Percentiles rank a stretch among this genome's conserved stretches.
phyloP scores from a whole-genome alignment of 2,329 filamentous ascomycete genomes.

The Neopestalotiopsis rosae region DNA sequence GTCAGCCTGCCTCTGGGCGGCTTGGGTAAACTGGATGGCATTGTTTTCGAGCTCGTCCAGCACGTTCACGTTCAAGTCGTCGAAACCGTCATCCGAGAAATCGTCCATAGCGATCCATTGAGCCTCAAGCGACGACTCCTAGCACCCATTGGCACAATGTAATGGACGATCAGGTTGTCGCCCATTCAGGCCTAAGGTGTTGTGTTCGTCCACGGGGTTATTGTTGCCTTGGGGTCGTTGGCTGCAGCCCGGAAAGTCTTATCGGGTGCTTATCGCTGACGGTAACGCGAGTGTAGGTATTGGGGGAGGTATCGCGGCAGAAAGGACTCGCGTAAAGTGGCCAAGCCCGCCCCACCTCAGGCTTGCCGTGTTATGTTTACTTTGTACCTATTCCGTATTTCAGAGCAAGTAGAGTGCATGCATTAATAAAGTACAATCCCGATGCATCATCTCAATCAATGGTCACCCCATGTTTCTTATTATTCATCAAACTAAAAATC shows the following conservation, averaged over 20 bases:
- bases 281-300: background rate
- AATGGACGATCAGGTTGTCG: background rate
- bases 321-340: background rate
- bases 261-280: background rate
- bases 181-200: background rate
- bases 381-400: background rate
- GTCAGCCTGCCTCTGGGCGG: constrained; percentile 40
- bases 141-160: constrained; percentile 8
- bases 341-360: background rate
- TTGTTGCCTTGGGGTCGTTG: background rate
- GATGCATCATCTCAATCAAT: too few relatives aligned
- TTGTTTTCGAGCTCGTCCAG: constrained; percentile 68
- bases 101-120: constrained; percentile 48
- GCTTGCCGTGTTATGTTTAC: background rate
- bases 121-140: background rate
- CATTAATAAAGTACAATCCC: too few relatives aligned
- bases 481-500: too few relatives aligned
- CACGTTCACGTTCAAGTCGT: constrained; percentile 61
- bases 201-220: background rate
- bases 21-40: constrained; percentile 66
- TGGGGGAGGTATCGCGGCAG: background rate
- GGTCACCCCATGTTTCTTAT: too few relatives aligned
- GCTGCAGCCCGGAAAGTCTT: background rate
- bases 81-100: constrained; percentile 68
- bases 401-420: too few relatives aligned